Conservation (phyloP, 306 rosid species). For the Casuarina glauca region DNA sequence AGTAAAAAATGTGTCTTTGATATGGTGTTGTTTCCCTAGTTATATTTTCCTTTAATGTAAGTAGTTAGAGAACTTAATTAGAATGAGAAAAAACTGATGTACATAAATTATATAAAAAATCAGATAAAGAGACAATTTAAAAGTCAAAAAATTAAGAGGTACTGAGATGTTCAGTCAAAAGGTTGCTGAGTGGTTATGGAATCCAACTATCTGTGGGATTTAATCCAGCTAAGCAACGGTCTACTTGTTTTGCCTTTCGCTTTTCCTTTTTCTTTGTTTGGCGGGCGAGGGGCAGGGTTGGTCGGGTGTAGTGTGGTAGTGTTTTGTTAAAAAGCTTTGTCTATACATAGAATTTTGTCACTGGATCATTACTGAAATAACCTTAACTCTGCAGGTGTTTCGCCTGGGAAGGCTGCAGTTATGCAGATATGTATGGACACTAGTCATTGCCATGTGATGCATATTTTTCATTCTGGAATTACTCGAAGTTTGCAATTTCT, state of each 20-base stretch:
- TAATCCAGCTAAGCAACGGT: neutral
- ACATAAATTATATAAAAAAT: too few relatives aligned
- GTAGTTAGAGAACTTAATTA: neutral
- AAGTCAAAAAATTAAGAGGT: neutral
- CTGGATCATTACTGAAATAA: conserved; percentile 18
- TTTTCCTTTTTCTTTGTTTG: neutral
- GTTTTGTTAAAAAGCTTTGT: conserved; percentile 8
- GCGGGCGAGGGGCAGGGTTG: too few relatives aligned
- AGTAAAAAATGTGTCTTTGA: neutral
- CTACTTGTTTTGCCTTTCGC: neutral
- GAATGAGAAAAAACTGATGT: neutral
- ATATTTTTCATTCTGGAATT: conserved; percentile 82
- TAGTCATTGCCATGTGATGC: conserved; percentile 73
- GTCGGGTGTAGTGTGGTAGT: neutral
- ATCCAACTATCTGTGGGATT: neutral
- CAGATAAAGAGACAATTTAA: too few relatives aligned
- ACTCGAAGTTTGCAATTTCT: conserved; percentile 61
- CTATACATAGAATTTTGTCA: conserved; percentile 14
- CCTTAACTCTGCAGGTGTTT: conserved; percentile 52
- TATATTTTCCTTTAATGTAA: too few relatives aligned
- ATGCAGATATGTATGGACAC: conserved; percentile 74
- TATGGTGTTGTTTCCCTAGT: too few relatives aligned
- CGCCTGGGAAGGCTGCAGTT: conserved; percentile 82
- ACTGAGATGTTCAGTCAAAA: neutral
- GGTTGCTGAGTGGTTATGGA: neutral